Conservation (phyloP, 805 yeast species). For the Metschnikowia reukaufii region DNA sequence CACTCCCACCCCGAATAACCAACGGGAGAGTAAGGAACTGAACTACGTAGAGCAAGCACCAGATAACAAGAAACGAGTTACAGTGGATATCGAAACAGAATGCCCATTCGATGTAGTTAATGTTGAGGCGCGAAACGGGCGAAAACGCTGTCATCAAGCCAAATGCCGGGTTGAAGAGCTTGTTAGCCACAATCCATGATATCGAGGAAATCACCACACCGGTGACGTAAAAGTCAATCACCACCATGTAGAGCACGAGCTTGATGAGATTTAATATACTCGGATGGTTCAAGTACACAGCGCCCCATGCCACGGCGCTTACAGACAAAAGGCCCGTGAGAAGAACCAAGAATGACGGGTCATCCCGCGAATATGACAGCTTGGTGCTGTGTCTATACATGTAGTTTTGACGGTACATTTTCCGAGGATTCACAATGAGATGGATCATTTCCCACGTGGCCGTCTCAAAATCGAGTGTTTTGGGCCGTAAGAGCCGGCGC, state of each 20-base stretch:
- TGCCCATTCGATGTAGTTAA: constrained; percentile 75
- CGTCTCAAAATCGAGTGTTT: constrained; percentile 85
- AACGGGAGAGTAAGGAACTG: constrained; percentile 52
- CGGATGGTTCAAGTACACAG: no score
- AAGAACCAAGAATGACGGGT: constrained; percentile 81
- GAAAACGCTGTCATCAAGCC: constrained; percentile 13
- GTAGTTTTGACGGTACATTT: constrained; percentile 78
- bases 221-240: constrained; percentile 72
- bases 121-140: constrained; percentile 19
- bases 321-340: constrained; percentile 63
- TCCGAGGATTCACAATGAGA: constrained; percentile 70
- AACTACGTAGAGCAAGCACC: constrained; percentile 47
- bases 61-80: constrained; percentile 44
- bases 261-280: constrained; percentile 58
- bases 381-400: constrained; percentile 58
- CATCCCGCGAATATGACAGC: constrained; percentile 85
- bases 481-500: constrained; percentile 56
- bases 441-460: constrained; percentile 89
- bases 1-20: constrained; percentile 28
- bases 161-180: constrained; percentile 47
- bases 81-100: constrained; percentile 94
- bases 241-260: constrained; percentile 76
- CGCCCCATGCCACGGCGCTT: constrained; percentile 89
- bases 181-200: constrained; percentile 72
- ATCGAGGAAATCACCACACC: constrained; percentile 71